These are phyloP conservation scores for Talaromyces albobiverticillius DNA, from an alignment of 2,329 filamentous ascomycete genomes.

Conservation along the genomic window DNA sequence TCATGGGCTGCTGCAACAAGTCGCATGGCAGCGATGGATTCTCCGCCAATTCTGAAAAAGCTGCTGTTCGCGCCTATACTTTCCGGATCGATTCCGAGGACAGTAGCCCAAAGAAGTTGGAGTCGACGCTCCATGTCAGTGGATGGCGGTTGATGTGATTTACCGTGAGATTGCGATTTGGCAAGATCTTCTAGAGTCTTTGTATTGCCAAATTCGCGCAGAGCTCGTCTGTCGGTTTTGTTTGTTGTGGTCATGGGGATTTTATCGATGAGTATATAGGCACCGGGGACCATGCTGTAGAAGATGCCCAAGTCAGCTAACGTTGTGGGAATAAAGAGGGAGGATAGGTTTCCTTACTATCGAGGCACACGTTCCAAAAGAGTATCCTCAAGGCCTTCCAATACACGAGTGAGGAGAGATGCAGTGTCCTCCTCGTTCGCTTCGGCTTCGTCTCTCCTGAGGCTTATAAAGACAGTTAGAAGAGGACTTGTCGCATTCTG, in stretches of 20 bases:
- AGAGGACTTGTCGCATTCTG: not conserved
- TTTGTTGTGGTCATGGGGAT: constrained; percentile 9
- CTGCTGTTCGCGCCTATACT: constrained; percentile 22
- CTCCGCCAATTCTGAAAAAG: constrained; percentile 30
- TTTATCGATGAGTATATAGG: not conserved
- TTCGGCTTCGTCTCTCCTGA: not conserved
- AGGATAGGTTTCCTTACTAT: not conserved
- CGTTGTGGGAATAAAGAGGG: not conserved
- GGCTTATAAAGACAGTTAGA: not conserved
- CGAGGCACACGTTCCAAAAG: not conserved
- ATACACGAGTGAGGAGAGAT: constrained; percentile 10
- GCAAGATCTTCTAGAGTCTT: not conserved
- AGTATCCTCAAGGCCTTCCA: not conserved
- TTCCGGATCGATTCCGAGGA: constrained; percentile 19
- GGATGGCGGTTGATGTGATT: not conserved
- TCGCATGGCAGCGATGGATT: constrained; percentile 22
- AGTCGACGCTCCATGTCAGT: constrained; percentile 16
- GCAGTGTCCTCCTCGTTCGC: not conserved
- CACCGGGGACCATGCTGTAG: constrained; percentile 8
- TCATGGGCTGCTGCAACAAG: constrained; percentile 14
- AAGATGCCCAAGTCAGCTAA: not conserved
- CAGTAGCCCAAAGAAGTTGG: constrained; percentile 20
- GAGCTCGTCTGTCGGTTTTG: constrained; percentile 8
- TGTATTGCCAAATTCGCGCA: not conserved
- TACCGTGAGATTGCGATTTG: not conserved